Evolutionary conservation across 257 asterid genomes (phyloP).

Genomic region (Plantago major): DNA sequence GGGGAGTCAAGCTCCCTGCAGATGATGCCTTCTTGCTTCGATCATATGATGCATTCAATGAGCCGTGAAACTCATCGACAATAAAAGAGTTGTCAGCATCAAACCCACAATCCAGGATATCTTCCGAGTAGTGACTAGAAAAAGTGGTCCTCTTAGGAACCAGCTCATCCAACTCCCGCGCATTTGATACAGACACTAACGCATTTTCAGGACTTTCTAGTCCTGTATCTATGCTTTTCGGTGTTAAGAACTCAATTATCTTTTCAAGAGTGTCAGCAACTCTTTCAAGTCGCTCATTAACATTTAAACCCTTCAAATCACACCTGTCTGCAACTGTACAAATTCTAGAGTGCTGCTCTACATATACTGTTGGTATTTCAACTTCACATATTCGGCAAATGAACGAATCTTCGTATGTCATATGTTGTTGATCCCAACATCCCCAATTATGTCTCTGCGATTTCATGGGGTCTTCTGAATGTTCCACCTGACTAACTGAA

Average conservation of each 20-base stretch:
- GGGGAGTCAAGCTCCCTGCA: slow-evolving; percentile 80
- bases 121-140: slow-evolving; percentile 44
- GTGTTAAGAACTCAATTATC: slow-evolving; percentile 79
- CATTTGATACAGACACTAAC: slow-evolving; percentile 36
- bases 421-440: slow-evolving; percentile 70
- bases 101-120: slow-evolving; percentile 41
- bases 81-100: slow-evolving; percentile 41
- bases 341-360: slow-evolving; percentile 90
- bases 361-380: slow-evolving; percentile 88
- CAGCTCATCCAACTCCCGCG: slow-evolving; percentile 45
- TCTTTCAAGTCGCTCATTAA: slow-evolving; percentile 84
- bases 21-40: slow-evolving; percentile 53
- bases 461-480: slow-evolving; percentile 46
- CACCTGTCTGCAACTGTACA: slow-evolving; percentile 96
- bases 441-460: slow-evolving; percentile 56
- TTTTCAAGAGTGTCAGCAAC: slow-evolving; percentile 81
- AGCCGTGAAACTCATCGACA: slow-evolving; percentile 39
- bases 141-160: slow-evolving; percentile 41
- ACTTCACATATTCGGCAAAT: slow-evolving; percentile 98
- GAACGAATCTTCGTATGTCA: slow-evolving; percentile 75
- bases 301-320: slow-evolving; percentile 85
- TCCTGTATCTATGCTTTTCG: slow-evolving; percentile 43
- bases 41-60: slow-evolving; percentile 33
- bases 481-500: slow-evolving; percentile 36
- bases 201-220: slow-evolving; percentile 53